A percentile compares a stretch with the other conserved stretches of the same genome.
Evolutionary conservation across 805 yeast genomes (phyloP).

Genomic region (Myxozyma mucilagina): DNA sequence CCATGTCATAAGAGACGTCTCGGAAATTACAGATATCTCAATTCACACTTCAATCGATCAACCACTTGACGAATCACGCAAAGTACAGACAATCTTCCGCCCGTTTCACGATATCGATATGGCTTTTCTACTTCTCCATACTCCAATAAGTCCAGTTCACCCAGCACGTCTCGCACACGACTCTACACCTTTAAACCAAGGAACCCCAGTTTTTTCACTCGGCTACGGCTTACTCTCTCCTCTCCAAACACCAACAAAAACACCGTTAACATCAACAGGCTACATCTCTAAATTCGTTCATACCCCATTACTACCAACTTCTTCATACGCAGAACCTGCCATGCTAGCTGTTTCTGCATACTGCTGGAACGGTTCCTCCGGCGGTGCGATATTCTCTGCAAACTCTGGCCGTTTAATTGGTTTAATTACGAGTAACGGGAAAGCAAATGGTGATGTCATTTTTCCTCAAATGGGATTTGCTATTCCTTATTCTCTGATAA

Average conservation of each 20-base stretch:
- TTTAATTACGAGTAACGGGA: constrained; percentile 20
- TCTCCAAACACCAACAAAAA: not conserved
- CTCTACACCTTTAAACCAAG: not conserved
- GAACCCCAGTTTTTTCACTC: constrained; percentile 1
- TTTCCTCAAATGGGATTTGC: constrained; percentile 18
- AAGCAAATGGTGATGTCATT: not conserved
- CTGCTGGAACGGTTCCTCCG: constrained; percentile 28
- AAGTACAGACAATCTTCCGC: not conserved
- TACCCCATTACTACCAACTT: not conserved
- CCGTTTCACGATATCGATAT: constrained; percentile 5
- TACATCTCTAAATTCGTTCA: constrained; percentile 3
- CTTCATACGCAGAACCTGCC: not conserved
- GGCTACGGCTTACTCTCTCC: constrained; percentile 15
- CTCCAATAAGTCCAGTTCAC: not conserved
- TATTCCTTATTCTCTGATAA: constrained; percentile 8
- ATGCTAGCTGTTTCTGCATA: constrained; percentile 5
- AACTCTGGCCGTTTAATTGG: constrained; percentile 3
- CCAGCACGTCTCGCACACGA: not conserved
- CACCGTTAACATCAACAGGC: constrained; percentile 11
- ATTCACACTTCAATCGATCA: not conserved
- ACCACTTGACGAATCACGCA: not conserved
- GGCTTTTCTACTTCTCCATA: not conserved
- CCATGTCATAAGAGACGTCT: constrained; percentile 9
- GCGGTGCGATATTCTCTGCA: constrained; percentile 12
- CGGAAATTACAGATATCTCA: not conserved